phyloP scores from a whole-genome alignment of 2,329 filamentous ascomycete species.

The Aulographum hederae region DNA sequence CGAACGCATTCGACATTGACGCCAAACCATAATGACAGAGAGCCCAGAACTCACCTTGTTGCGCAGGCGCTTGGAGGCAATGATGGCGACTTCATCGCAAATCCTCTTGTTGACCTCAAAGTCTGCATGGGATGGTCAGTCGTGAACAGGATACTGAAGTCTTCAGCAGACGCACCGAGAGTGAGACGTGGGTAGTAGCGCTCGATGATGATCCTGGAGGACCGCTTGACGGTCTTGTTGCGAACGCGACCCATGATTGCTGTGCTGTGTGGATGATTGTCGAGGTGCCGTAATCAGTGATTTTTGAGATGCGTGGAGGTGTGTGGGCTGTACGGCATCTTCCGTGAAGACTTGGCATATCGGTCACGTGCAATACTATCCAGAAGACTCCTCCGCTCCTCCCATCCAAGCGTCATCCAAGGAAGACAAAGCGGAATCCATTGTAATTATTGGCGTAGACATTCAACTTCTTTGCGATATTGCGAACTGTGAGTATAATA shows the following conservation, averaged over 20 bases:
- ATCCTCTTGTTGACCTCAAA: conserved; percentile 99
- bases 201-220: conserved; percentile 99
- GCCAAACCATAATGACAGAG: too few species aligned
- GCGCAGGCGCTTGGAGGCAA: conserved; percentile 94
- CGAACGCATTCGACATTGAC: too few species aligned
- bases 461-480: too few species aligned
- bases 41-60: conserved; percentile 82
- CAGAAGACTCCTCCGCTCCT: not conserved
- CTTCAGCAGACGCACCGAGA: too few species aligned
- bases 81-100: conserved; percentile 99
- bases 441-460: not conserved
- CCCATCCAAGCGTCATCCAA: not conserved
- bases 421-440: not conserved
- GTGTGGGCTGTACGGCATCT: not conserved
- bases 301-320: not conserved
- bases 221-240: conserved; percentile 56
- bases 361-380: not conserved
- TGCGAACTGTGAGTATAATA: too few species aligned
- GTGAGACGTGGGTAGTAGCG: conserved; percentile 69
- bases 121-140: too few species aligned
- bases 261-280: conserved; percentile 8
- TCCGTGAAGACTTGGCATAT: not conserved
- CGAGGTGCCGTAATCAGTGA: not conserved
- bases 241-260: conserved; percentile 37
- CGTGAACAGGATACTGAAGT: too few species aligned